phyloP scores from a whole-genome alignment of 208 protist species.

The Phytomonas francai region DNA sequence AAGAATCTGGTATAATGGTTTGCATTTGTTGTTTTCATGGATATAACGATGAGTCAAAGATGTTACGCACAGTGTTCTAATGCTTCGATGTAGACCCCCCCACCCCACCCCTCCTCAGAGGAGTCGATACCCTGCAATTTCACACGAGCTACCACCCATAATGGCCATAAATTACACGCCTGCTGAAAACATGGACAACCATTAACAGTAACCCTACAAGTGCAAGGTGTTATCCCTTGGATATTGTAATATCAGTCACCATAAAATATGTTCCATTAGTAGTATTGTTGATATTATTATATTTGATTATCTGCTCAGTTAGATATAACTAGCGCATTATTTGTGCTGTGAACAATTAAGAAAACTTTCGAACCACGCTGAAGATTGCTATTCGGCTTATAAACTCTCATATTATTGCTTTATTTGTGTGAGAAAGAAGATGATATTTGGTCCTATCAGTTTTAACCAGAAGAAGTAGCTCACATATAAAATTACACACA shows the following conservation, averaged over 20 bases:
- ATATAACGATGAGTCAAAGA: neutral
- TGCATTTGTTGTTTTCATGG: neutral
- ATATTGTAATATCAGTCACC: neutral
- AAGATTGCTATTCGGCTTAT: neutral
- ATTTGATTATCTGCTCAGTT: neutral
- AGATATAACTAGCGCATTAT: neutral
- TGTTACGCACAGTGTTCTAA: neutral
- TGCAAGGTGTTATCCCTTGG: neutral
- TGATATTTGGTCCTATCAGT: slow-evolving; percentile 1
- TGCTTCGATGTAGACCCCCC: neutral
- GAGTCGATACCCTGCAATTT: neutral
- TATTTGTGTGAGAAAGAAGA: slow-evolving; percentile 1
- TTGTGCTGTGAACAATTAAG: neutral
- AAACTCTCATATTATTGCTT: slow-evolving; percentile 7
- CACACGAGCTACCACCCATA: neutral
- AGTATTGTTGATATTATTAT: slow-evolving; percentile 1
- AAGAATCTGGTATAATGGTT: neutral
- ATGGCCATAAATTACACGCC: neutral
- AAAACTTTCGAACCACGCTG: neutral
- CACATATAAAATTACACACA: slow-evolving; percentile 9
- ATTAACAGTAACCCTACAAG: neutral
- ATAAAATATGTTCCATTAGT: neutral
- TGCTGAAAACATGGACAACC: neutral
- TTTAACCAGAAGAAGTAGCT: slow-evolving; percentile 13
- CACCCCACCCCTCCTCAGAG: too few relatives aligned